Percentiles rank a stretch among this genome's conserved stretches.
Evolutionary conservation across 495 filamentous ascomycete genomes (phyloP).

Genomic region (Penicillium angulare): DNA sequence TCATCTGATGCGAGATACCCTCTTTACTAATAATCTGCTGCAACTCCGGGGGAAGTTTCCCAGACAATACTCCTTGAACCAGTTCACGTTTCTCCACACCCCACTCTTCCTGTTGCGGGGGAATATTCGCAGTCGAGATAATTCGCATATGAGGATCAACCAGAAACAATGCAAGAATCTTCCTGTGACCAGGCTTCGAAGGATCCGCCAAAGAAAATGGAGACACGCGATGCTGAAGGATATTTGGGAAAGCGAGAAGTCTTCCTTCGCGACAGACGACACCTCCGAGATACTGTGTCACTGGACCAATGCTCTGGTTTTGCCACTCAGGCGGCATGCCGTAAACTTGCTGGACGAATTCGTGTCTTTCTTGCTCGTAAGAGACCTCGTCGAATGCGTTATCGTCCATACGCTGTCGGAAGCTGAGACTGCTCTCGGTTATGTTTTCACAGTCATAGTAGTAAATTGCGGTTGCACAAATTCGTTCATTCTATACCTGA

Average conservation of each 20-base stretch:
- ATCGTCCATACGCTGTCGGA: constrained; percentile 38
- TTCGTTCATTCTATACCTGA: constrained; percentile 47
- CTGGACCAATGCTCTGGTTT: background rate
- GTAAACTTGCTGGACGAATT: constrained; percentile 29
- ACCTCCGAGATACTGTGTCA: constrained; percentile 37
- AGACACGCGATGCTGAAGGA: constrained; percentile 51
- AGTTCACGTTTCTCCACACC: constrained; percentile 15
- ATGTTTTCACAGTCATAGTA: constrained; percentile 65
- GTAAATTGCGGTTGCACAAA: constrained; percentile 58
- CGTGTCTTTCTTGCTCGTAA: constrained; percentile 27
- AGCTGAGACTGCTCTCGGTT: constrained; percentile 49
- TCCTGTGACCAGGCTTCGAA: constrained; percentile 52
- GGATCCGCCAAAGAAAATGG: constrained; percentile 48
- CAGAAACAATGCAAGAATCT: constrained; percentile 57
- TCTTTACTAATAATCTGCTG: constrained; percentile 7
- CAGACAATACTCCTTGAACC: background rate
- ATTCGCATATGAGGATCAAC: constrained; percentile 53
- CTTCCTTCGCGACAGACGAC: constrained; percentile 30
- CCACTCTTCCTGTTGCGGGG: constrained; percentile 50
- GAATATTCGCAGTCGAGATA: constrained; percentile 55
- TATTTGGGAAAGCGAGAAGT: constrained; percentile 33
- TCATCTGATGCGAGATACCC: constrained; percentile 25
- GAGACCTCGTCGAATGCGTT: constrained; percentile 6
- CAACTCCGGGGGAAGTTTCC: constrained; percentile 10
- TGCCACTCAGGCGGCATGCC: constrained; percentile 14